Evolutionary conservation across 495 filamentous ascomycete species (phyloP), one percentile per base, ranked within the genome.

Genomic region (Platismatia glauca): DNA sequence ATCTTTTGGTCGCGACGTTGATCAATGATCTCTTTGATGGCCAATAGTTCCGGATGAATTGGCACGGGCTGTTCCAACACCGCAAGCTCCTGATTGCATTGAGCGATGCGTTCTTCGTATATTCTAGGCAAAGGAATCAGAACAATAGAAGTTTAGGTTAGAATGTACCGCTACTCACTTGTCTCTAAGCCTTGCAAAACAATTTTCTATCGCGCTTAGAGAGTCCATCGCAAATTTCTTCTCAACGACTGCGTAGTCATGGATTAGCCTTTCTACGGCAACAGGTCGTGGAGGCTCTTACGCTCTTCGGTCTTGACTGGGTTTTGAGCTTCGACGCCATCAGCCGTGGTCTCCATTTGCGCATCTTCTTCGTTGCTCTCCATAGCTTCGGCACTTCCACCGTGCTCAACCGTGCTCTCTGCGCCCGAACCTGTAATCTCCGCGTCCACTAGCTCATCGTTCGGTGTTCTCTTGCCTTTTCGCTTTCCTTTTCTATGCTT

Each of bases 1-100:
- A 93, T 79, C 76, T 89, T 91, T 67, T 90, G 84, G 43, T 91
- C 85, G 60, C 87, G 82, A 69, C 92, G 84, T 46, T 86, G 85
- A 72, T 95, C 81, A 61, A 98, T 81, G 71, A 85, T 89, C 69
- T 90, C 82, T 67, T 95, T 82, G 84, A 93, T 90, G 1, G 87
- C 87, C 55, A 95, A 77, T 63, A 89, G 89, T 71, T 95, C 93
- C 37, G 90, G 89, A 73, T 98, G 94, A n/a, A 83, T 88, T 33
- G 86, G 87, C 58, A 85, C 85, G 1, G 89, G 84, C 58, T 85
- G 80, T 61, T 79, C 81, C 37, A 97, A 81, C 81, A 94, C 85
- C 34, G 87, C 85, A 62, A 96, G 83, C 81, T 98, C 92, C 64
- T 83, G 80, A 66, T 93, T 87, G 52, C 93, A 76, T 67, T 88